These are phyloP conservation scores for Venturia pyrina DNA, from an alignment of 2,329 filamentous ascomycete genomes.

Conservation along the genomic window DNA sequence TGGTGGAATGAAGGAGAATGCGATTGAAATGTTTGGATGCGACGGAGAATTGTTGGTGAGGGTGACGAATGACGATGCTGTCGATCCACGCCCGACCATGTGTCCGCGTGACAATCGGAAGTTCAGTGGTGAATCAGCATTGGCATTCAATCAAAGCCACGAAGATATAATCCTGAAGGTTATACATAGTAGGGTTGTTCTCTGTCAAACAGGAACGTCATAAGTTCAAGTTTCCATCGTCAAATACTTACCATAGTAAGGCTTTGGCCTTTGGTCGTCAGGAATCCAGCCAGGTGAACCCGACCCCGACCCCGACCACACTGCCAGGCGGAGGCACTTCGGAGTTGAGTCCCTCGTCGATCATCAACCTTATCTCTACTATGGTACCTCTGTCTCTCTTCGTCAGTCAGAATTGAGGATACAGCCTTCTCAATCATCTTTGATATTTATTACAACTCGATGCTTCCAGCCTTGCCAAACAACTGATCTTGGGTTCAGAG, in stretches of 20 bases:
- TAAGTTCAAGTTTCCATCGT: too few relatives aligned
- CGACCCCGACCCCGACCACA: too few relatives aligned
- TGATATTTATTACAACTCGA: neutral
- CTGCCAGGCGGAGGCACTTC: neutral
- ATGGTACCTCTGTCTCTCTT: neutral
- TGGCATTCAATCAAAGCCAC: neutral
- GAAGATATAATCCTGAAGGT: neutral
- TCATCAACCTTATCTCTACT: neutral
- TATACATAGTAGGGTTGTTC: neutral
- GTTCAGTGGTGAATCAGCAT: neutral
- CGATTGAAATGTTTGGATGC: neutral
- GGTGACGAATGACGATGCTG: neutral
- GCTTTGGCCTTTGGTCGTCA: too few relatives aligned
- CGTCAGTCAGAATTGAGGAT: too few relatives aligned
- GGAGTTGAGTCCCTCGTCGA: neutral
- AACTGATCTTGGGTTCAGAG: neutral
- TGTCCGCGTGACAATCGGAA: neutral
- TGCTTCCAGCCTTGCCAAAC: too few relatives aligned
- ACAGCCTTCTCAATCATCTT: neutral
- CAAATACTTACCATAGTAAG: too few relatives aligned
- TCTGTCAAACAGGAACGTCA: neutral
- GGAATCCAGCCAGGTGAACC: too few relatives aligned
- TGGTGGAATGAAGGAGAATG: neutral
- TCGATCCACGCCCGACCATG: neutral
- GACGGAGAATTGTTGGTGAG: neutral